Evolutionary conservation across 768 basidiomycete genomes (phyloP).

Genomic region (Bullera alba): DNA sequence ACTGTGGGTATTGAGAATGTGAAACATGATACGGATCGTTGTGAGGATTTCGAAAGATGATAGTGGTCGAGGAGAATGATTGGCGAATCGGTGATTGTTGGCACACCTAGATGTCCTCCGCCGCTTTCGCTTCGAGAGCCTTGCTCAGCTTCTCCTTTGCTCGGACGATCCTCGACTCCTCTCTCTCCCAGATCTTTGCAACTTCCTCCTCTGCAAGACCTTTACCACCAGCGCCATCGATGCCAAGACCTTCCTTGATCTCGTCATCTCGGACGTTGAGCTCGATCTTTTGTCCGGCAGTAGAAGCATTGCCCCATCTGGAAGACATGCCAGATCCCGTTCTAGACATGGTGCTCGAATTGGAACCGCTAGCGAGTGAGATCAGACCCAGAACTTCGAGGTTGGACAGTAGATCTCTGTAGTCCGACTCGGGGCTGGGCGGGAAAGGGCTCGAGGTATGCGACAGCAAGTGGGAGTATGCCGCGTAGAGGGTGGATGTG

Average conservation of each 20-base stretch:
- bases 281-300: constrained; percentile 21
- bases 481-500: constrained; percentile 35
- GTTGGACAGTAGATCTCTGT: constrained; percentile 44
- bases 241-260: constrained; percentile 25
- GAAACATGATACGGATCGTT: too few species aligned
- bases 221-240: constrained; percentile 1
- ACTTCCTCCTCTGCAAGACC: constrained; percentile 43
- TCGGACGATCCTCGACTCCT: constrained; percentile 17
- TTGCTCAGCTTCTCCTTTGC: constrained; percentile 16
- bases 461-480: constrained; percentile 41
- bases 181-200: constrained; percentile 35
- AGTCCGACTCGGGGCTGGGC: constrained; percentile 43
- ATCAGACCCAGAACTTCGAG: constrained; percentile 42
- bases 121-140: constrained; percentile 5
- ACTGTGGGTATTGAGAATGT: too few species aligned
- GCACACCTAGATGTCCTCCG: neutral
- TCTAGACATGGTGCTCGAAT: constrained; percentile 14
- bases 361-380: constrained; percentile 14
- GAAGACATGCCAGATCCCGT: constrained; percentile 1
- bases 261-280: constrained; percentile 38
- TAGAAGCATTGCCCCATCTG: constrained; percentile 6
- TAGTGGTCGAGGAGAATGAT: neutral
- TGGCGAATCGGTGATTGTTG: neutral
- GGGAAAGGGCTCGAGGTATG: constrained; percentile 38
- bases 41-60: too few species aligned